Base-by-base conservation (phyloP, 1,284 basidiomycete species). In the Waitea zeae region DNA sequence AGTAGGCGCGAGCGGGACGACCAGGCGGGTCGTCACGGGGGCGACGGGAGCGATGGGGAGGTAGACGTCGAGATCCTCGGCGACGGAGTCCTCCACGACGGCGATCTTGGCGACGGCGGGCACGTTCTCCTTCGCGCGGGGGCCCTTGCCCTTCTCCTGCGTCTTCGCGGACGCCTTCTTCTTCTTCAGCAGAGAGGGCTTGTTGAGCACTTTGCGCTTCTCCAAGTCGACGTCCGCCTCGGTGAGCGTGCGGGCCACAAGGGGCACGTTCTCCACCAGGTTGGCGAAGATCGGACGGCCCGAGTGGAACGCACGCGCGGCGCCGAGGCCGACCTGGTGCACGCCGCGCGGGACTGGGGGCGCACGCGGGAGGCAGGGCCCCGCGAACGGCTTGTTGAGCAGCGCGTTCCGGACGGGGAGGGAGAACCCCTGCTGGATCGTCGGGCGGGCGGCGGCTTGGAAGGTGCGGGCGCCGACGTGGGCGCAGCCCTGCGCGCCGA, bases 251-350 rank as follows among this genome's bases (percentile, higher is more conserved):
- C 80, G 66, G 7, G 63, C 68, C 0, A 67, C 61, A 14, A 84
- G 53, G 5, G 80, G 80, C 2, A 81, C 70, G 47, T 84, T 84
- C 49, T 84, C 68, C 2, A 67, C 67, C 18, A 84, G 49, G 46
- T 75, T 71, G 50, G 81, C 72, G 60, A 84, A 83, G 35, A 83
- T 62, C 3, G 79, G 75, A 2, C 77, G 66, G 5, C 60, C 63
- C 3, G 73, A 68, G 18, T 68, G 70, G 52, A 84, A 84, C 46
- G 72, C 79, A 32, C 80, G 60, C 1, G 73, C 75, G 0, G 66
- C 67, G 20, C 77, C 78, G 1, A 84, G 57, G 5, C 80, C 80
- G 17, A 84, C 66, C 40, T 82, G 71, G 0, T 65, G 50, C 14
- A 71, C 54, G 36, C 63, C 58, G 5, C 64, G 58, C 3, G 64